Evolutionary conservation across 1,284 basidiomycete species (phyloP).

Genomic region (Pseudozyma flocculosa): DNA sequence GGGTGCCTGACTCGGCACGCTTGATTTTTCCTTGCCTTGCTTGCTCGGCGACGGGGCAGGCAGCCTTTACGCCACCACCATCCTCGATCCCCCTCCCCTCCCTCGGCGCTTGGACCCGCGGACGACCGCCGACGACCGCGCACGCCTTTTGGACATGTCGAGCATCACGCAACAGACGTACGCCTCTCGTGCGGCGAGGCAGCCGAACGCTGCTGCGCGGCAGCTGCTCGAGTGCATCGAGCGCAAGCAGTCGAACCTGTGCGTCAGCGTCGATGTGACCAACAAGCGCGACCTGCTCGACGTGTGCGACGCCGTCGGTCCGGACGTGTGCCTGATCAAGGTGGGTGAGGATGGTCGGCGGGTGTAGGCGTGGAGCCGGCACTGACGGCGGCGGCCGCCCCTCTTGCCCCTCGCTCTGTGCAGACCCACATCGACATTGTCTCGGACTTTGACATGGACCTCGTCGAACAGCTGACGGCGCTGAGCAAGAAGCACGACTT

Average conservation of each 20-base stretch:
- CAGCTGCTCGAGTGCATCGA: constrained; percentile 76
- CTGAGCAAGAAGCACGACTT: constrained; percentile 85
- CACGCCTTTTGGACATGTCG: constrained; percentile 8
- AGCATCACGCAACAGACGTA: constrained; percentile 39
- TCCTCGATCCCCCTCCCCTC: too few relatives aligned
- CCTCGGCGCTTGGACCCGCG: too few relatives aligned
- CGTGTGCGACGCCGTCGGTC: constrained; percentile 84
- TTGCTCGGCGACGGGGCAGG: too few relatives aligned
- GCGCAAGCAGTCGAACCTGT: constrained; percentile 86
- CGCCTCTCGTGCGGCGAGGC: constrained; percentile 34
- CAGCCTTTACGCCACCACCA: too few relatives aligned
- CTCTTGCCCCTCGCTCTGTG: not conserved
- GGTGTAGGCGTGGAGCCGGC: not conserved
- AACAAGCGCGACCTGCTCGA: constrained; percentile 76
- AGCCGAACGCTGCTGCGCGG: constrained; percentile 48
- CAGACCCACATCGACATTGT: constrained; percentile 97
- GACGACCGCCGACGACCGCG: too few relatives aligned
- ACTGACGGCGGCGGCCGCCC: too few relatives aligned
- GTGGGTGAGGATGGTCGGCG: too few relatives aligned
- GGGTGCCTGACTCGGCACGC: too few relatives aligned
- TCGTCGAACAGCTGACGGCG: constrained; percentile 71
- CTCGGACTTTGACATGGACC: constrained; percentile 78
- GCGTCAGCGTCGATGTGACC: constrained; percentile 93
- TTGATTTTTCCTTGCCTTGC: too few relatives aligned
- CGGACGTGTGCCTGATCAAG: constrained; percentile 90